These are phyloP conservation scores for Pholiota adiposa DNA, from an alignment of 1,284 basidiomycete genomes.

Conservation along the genomic window DNA sequence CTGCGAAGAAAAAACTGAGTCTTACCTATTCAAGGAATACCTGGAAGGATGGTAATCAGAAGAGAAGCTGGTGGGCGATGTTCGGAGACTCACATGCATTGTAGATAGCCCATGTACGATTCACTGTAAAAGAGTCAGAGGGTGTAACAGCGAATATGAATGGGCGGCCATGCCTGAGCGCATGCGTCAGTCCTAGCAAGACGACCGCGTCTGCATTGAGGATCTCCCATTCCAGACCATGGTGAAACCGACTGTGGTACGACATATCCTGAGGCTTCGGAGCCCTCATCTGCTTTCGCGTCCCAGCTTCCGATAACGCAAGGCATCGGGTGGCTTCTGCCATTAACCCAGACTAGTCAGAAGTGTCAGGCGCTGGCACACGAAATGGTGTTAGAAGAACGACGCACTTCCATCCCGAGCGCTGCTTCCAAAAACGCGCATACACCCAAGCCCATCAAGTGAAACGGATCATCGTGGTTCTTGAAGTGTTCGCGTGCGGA, in stretches of 20 bases:
- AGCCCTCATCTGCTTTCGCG: slow-evolving; percentile 57
- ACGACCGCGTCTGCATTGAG: slow-evolving; percentile 75
- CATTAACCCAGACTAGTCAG: slow-evolving; percentile 50
- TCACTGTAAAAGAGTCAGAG: slow-evolving; percentile 47
- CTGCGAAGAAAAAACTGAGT: slow-evolving; percentile 20
- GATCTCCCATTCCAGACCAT: slow-evolving; percentile 76
- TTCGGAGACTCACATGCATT: slow-evolving; percentile 58
- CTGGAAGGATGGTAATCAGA: slow-evolving; percentile 31
- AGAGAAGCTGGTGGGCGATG: slow-evolving; percentile 3
- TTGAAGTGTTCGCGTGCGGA: slow-evolving; percentile 56
- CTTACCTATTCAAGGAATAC: slow-evolving; percentile 63
- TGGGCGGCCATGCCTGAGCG: slow-evolving; percentile 54
- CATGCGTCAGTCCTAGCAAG: slow-evolving; percentile 69
- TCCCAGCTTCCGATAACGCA: slow-evolving; percentile 59
- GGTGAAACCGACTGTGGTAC: slow-evolving; percentile 51
- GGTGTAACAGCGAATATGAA: not conserved
- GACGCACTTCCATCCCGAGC: slow-evolving; percentile 76
- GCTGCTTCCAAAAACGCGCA: slow-evolving; percentile 78
- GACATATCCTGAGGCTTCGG: slow-evolving; percentile 37
- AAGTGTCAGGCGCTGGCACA: not conserved
- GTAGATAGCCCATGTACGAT: slow-evolving; percentile 77
- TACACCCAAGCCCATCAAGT: slow-evolving; percentile 72
- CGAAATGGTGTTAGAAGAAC: not conserved
- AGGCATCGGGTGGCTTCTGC: slow-evolving; percentile 61
- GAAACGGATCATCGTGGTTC: slow-evolving; percentile 62